Percentiles rank a stretch among this genome's conserved stretches.
Conservation (phyloP, 148 eudicot species). For the Beta vulgaris region DNA sequence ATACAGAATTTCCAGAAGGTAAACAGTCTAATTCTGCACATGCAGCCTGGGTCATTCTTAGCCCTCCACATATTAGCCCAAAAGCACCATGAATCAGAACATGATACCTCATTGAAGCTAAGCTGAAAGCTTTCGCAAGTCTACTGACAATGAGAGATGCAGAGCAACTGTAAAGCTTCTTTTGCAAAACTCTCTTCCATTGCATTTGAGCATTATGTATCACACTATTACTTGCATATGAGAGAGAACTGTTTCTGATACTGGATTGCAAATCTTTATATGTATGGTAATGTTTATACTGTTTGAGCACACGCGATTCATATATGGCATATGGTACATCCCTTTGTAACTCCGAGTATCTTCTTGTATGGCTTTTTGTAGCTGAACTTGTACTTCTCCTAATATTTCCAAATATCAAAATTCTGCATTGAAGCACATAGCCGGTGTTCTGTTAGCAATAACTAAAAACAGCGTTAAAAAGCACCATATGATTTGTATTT, state of each 20-base stretch:
- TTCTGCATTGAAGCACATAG: constrained; percentile 21
- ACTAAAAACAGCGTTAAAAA: not conserved
- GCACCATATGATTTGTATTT: not conserved
- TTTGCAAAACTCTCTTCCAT: constrained; percentile 30
- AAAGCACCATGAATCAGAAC: constrained; percentile 30
- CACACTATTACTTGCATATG: constrained; percentile 22
- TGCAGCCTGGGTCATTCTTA: constrained; percentile 25
- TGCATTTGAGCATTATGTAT: constrained; percentile 34
- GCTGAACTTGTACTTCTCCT: constrained; percentile 17
- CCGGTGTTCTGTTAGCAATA: not conserved
- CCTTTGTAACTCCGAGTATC: constrained; percentile 15
- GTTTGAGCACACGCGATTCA: constrained; percentile 10
- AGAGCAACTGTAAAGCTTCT: constrained; percentile 8
- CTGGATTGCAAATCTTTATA: constrained; percentile 15
- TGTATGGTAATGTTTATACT: constrained; percentile 9
- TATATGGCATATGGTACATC: constrained; percentile 13
- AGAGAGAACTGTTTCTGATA: constrained; percentile 17
- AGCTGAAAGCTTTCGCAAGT: constrained; percentile 37
- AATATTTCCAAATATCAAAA: constrained; percentile 8
- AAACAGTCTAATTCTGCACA: constrained; percentile 29
- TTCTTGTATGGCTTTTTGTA: constrained; percentile 19
- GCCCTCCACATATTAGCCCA: constrained; percentile 33
- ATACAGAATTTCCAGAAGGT: constrained; percentile 18
- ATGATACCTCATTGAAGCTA: constrained; percentile 39
- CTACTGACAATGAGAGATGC: constrained; percentile 19